Conservation (phyloP, 257 asterid genomes). For the Misopates orontium region DNA sequence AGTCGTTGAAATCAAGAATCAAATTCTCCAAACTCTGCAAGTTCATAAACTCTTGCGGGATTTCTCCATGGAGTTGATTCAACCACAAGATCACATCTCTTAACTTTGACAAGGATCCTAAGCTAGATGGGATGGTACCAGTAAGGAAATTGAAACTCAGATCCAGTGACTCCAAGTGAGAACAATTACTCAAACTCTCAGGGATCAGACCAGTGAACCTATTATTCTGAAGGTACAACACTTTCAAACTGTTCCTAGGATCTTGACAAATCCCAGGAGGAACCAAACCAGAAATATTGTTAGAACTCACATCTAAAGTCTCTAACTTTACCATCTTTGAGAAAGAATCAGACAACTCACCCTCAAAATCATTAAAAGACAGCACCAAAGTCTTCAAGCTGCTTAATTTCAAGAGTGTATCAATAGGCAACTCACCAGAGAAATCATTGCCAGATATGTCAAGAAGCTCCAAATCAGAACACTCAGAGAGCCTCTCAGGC, state of each 20-base stretch:
- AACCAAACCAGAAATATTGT: conserved; percentile 62
- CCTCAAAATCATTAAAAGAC: conserved; percentile 70
- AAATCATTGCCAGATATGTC: conserved; percentile 69
- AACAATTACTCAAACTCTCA: conserved; percentile 64
- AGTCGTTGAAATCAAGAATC: conserved; percentile 89
- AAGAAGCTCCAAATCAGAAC: conserved; percentile 59
- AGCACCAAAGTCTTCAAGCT: conserved; percentile 56
- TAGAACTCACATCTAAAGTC: conserved; percentile 82
- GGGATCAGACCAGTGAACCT: conserved; percentile 70
- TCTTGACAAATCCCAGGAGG: conserved; percentile 73
- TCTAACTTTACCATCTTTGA: conserved; percentile 56
- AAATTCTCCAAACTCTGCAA: conserved; percentile 66
- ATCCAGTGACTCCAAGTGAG: conserved; percentile 81
- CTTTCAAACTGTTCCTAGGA: conserved; percentile 52
- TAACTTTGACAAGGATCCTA: conserved; percentile 60
- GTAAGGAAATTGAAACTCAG: conserved; percentile 74
- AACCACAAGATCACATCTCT: conserved; percentile 74
- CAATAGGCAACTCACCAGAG: conserved; percentile 77
- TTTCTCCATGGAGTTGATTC: conserved; percentile 78
- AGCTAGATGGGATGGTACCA: conserved; percentile 65
- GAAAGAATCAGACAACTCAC: conserved; percentile 70
- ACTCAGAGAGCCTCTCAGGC: conserved; percentile 59
- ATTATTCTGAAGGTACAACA: conserved; percentile 82
- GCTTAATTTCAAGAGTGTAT: conserved; percentile 51
- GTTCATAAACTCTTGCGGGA: conserved; percentile 73